Base-by-base conservation (phyloP, 371 early-diverging fungal genomes). In the Mucor plumbeus region DNA sequence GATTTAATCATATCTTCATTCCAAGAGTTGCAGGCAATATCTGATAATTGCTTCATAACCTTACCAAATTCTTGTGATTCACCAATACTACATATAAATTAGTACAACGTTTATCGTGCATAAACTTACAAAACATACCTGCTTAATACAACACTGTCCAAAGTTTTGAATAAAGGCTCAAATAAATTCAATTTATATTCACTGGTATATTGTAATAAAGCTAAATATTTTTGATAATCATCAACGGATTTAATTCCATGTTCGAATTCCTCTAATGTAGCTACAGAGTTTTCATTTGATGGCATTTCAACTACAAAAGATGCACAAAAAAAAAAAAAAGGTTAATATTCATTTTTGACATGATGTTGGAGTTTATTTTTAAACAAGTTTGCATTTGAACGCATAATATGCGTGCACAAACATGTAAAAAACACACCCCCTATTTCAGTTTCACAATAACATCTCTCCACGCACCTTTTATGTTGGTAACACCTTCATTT, bases 61-160 rank as follows among this genome's bases (percentile, higher is more conserved):
- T 57, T 57, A 17, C 57, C 57, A 38, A 57, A 34, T 10, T 36
- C 35, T 38, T 57, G 35, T 19, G 57, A 57, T 34, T 38, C 19
- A 6, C 57, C 57, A 57, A 57, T 57, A 14, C 57, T 57, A 38
- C 17, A 38, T 57, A 57, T 4, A 34, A 6, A n/a, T 17, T 54
- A 50, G 19, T 50, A 50, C 50, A 26, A 11, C 38, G 5, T 1
- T n/a, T 34, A 31, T 13, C 5, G 34, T 19, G 7, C 5, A 4
- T 14, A 54, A 34, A 19, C 26, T 6, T 5, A 54, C 7, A n/a
- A 13, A 31, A 54, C 54, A 33, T 14, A 54, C 54, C 34, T 54
- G 26, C 26, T 54, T 13, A 54, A 14, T 7, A 54, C 34, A 5
- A 4, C 54, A 4, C 14, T 11, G 8, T 54, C 54, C 13, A 54